A percentile compares a stretch with the other conserved stretches of the same genome.
Evolutionary conservation across 352 stramenopile genomes (phyloP).

Genomic region (Phytophthora hybrid): DNA sequence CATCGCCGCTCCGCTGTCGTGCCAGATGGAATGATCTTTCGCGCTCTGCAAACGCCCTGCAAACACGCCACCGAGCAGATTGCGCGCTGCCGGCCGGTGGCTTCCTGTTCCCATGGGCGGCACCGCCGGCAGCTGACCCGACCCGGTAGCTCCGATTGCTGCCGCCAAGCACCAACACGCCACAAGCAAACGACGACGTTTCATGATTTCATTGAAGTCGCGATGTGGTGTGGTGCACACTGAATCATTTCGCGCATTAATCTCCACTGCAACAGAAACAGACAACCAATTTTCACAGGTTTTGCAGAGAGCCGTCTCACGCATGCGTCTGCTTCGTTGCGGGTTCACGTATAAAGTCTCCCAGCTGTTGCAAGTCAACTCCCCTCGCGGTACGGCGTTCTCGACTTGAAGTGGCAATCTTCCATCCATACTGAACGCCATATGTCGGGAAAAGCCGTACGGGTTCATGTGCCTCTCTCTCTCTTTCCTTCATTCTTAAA

Average conservation of each 20-base stretch:
- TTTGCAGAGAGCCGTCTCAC: background rate
- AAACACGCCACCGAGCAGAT: too few species aligned
- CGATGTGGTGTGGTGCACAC: background rate
- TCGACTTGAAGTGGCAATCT: constrained; percentile 27
- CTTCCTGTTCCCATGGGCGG: background rate
- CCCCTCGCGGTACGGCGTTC: background rate
- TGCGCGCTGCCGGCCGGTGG: too few species aligned
- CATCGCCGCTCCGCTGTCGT: constrained; percentile 16
- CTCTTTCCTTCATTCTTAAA: constrained; percentile 22
- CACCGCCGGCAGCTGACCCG: too few species aligned
- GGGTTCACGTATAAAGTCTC: background rate
- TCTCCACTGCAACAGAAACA: background rate
- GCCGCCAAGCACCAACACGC: background rate
- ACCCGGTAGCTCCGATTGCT: background rate
- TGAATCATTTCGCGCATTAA: background rate
- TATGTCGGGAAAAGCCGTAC: constrained; percentile 21
- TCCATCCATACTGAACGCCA: constrained; percentile 8
- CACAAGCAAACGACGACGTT: background rate
- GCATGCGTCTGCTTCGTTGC: too few species aligned
- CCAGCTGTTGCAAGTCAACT: background rate
- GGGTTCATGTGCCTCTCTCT: background rate
- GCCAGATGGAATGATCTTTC: constrained; percentile 19
- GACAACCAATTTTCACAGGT: background rate
- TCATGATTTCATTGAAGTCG: constrained; percentile 26
- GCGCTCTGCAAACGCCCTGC: too few species aligned